Base-by-base conservation (phyloP, 2,329 filamentous ascomycete genomes). In the Claviceps sp. region DNA sequence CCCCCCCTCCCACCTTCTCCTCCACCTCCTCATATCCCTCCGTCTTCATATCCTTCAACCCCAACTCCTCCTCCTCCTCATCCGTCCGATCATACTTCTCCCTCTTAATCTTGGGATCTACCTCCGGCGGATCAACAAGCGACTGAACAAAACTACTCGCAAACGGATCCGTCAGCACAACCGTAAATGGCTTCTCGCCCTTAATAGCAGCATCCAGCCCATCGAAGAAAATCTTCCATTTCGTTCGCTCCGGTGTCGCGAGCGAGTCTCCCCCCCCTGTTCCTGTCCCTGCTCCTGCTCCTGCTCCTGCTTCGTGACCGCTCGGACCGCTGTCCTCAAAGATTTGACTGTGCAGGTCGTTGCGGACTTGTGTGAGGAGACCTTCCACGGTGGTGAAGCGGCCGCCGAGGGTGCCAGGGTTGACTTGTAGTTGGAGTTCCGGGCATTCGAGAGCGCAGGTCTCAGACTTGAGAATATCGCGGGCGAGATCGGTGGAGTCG, bases 381-480 rank as follows among this genome's bases (percentile, higher is more conserved):
- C 93, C 93, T 68, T 98, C 93, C 20, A 98, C 84, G 0, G 93
- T 98, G 20, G 93, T 98, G 74, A 98, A 98, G 53, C 93, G 84
- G 17, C 93, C 93, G 54, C 93, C 93, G 17, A 98, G 80, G 0
- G 93, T 98, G 52, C 93, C 93, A 0, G 91, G 89, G 68, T 95
- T 89, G 56, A 97, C 88, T 50, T 83, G 80, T 11, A 98, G 81
- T 59, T 84, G 80, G 17, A 97, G 82, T 64, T 98, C 90, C 0
- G 88, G 86, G 65, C 89, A 95, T 61, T 84, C 80, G 54, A 98
- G 76, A 13, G 82, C 83, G 64, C 93, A 97, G 26, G 86, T 93
- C 68, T 98, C 93, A 59, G 86, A 89, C 74, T 98, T 98, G 61
- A 98, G 83, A 54, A 98, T 95, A 63, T 98, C 93, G 56, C 93